Evolutionary conservation across 192 early-diverging fungal species (phyloP), one percentile per base, ranked within the genome.

Genomic region (Coemansia sp.): DNA sequence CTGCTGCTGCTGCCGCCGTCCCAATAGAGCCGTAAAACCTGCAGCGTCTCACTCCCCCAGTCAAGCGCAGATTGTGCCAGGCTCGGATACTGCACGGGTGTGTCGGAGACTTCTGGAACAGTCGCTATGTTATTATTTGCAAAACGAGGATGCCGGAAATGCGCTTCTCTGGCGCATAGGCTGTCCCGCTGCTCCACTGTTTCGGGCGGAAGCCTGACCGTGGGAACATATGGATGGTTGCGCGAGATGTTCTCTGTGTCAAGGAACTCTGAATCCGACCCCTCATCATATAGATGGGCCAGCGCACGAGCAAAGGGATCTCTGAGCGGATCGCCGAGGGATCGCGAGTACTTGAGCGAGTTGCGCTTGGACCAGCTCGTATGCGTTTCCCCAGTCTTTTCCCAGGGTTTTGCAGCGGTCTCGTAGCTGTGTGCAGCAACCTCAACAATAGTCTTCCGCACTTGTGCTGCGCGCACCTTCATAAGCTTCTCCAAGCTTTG

Each of bases 341-440:
- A 71, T 25, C 64, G 56, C 32, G 72, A 65, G 69, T 80, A 80
- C 22, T 73, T 65, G 20, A 80, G 63, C 46, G 77, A 80, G 62
- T 75, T 80, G 36, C 73, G 68, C 6, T 63, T 73, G 33, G 77
- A 62, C 77, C 77, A 80, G 69, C 66, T 75, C 40, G 68, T 22
- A 3, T 48, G 62, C 35, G 77, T 67, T 25, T 80, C 77, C 65
- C 77, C 77, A 7, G 69, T 74, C 59, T 61, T 67, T 46, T 80
- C 77, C 77, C 77, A 80, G 19, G 77, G 77, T 49, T 69, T 65
- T 10, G 78, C 73, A 9, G 78, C 66, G 9, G 69, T 29, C 63
- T 74, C 78, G 60, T 81, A 81, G 63, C 67, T 66, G 50, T 81
- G 78, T 0, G 78, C 78, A 11, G 78, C 78, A 2, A 81, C 78